Base-by-base conservation (phyloP, 2,329 filamentous ascomycete genomes). In the Didymella segeticola region DNA sequence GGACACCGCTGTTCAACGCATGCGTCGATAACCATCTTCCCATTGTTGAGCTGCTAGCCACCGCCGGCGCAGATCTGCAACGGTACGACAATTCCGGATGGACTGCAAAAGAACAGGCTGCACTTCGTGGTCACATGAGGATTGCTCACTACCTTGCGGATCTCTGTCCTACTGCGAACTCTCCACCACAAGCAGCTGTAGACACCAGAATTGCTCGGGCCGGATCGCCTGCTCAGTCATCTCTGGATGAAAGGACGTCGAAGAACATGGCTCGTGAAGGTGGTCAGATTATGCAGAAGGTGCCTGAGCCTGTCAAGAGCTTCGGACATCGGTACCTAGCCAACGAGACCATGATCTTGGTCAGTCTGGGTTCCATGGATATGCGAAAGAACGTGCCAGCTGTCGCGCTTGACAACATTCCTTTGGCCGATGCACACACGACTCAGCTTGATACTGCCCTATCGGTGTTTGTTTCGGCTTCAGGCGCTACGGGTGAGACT, bases 261-360 rank as follows among this genome's bases (percentile, higher is more conserved):
- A 73, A 71, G 43, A 69, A 68, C 20, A 55, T 76, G 49, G 67
- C 73, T 8, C 75, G 78, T 50, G 75, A 79, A 43, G 60, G 56
- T 50, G 60, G 73, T 17, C 74, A 37, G 11, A 25, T 50, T 22
- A 39, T 66, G 56, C 60, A 80, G 5, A 81, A 86, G 43, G 77
- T 82, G 6, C 79, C 87, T 2, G 91, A 97, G 60, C 89, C 93
- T 5, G 85, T 98, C 61, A 98, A 98, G 76, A 90, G 91, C 1
- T 99, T 98, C 74, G 95, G 95, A 50, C 95, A 99, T 79, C 87
- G 93, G 47, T 99, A 98, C 75, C 83, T 99, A 43, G 96, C 87
- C 15, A 86, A 96, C 45, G 88, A 96, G 67, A 90, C 90, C 58
- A 87, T 99, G 80, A 85, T 99, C 4, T 81, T 98, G 42, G 93